Base-by-base conservation (phyloP, 805 yeast species). In the Sugiyamaella lignohabitans region DNA sequence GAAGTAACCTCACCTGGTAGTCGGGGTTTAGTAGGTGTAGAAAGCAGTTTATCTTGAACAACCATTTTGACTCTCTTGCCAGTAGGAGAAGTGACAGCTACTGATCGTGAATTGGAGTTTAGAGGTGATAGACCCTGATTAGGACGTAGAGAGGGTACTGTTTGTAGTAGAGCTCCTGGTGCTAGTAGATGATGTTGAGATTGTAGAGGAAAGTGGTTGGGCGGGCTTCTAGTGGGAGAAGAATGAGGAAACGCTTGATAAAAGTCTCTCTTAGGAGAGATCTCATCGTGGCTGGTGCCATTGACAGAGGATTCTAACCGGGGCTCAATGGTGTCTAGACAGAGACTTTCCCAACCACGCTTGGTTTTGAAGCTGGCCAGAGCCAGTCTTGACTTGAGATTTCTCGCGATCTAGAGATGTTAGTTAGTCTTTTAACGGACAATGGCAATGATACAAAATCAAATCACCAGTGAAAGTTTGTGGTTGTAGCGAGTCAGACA, bases 341-440 rank as follows among this genome's bases (percentile, higher is more conserved):
- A 57, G 34, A 66, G 57, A 46, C 60, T 58, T 52, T 63, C 66
- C 64, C 68, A 64, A 27, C 71, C 71, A 3, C 68, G 59, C 43
- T 61, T 62, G 41, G 73, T 59, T 54, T 70, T 69, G 61, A 60
- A 62, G 21, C 67, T 58, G 5, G 74, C 74, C 42, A 65, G 54
- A 19, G 69, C 71, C 14, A 70, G 63, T 35, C 73, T 55, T 37
- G 66, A 63, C 49, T 71, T 70, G 45, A 70, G 62, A 49, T 64
- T 66, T 30, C 70, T 58, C 11, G 74, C 65, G 40, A 70, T 58
- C 63, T 59, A 41, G 16, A 30, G 8, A 8, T 23, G 19, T 29
- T 22, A 18, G 27, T 24, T 3, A 17, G 18, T 21, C 18, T 4
- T 8, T 38, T 19, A 32, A 27, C 18, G 19, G 14, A 35, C 10